Conservation (phyloP, 345 rosid genomes). For the Cochlearia excelsa region DNA sequence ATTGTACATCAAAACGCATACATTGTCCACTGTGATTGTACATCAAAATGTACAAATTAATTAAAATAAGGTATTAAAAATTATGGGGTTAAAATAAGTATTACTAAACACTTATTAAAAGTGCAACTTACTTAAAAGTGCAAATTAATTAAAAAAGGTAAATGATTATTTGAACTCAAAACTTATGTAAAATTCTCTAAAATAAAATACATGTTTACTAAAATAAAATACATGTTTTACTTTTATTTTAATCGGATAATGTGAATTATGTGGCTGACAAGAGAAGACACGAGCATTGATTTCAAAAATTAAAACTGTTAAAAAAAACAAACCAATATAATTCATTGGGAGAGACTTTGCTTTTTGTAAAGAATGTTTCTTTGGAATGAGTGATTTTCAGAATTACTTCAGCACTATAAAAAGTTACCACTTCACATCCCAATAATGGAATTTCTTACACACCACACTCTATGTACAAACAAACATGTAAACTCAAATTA, state of each 20-base stretch:
- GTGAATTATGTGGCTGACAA: slow-evolving; percentile 28
- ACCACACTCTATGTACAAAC: slow-evolving; percentile 21
- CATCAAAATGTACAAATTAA: no score
- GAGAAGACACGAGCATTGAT: slow-evolving; percentile 26
- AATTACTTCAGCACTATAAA: slow-evolving; percentile 32
- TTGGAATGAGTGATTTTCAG: slow-evolving; percentile 39
- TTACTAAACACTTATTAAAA: no score
- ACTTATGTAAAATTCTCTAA: no score
- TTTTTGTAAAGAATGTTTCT: slow-evolving; percentile 40
- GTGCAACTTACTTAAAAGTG: no score
- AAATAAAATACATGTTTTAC: not conserved
- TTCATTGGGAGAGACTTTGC: slow-evolving; percentile 30
- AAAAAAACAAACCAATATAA: slow-evolving; percentile 17
- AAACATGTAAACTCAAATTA: not conserved
- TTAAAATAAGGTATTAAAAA: no score
- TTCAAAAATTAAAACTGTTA: not conserved
- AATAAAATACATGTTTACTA: no score
- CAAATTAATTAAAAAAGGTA: no score
- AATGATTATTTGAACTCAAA: no score
- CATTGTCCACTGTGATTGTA: no score
- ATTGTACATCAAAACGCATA: no score
- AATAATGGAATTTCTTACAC: slow-evolving; percentile 30
- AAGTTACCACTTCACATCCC: slow-evolving; percentile 42
- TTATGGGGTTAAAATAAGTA: no score
- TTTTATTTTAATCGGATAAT: slow-evolving; percentile 10